Evolutionary conservation across 1,139 yeast genomes (phyloP).

Genomic region (Geotrichum citri-aurantii): DNA sequence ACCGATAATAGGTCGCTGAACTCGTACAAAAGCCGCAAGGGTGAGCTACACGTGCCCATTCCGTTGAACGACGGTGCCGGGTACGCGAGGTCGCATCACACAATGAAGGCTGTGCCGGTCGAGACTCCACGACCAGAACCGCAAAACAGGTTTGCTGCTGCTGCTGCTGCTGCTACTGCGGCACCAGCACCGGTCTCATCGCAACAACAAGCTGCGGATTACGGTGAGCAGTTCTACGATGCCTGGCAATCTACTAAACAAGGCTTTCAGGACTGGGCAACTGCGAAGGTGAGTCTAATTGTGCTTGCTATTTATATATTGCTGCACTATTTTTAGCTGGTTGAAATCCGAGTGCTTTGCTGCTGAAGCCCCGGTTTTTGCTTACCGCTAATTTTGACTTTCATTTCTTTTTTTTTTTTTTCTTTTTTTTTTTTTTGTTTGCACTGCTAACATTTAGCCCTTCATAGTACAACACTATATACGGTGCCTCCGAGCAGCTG

Average conservation of each 20-base stretch:
- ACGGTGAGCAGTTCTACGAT: constrained; percentile 12
- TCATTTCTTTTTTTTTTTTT: not conserved
- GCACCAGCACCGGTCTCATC: not conserved
- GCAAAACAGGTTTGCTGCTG: not conserved
- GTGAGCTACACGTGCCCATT: constrained; percentile 7
- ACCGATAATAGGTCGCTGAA: constrained; percentile 2
- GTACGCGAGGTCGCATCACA: not conserved
- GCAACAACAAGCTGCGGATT: constrained; percentile 1
- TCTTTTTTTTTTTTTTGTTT: not conserved
- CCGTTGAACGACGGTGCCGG: constrained; percentile 6
- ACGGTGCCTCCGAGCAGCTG: not conserved
- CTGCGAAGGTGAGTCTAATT: constrained; percentile 8
- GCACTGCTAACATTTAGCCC: not conserved
- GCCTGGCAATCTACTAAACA: constrained; percentile 12
- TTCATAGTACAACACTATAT: not conserved
- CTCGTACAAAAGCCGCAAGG: constrained; percentile 3
- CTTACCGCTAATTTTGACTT: not conserved
- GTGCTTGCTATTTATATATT: constrained; percentile 7
- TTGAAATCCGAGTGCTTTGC: not conserved
- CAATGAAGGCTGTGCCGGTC: not conserved
- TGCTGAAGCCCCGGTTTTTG: not conserved
- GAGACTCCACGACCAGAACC: not conserved
- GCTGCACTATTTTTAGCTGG: constrained; percentile 10
- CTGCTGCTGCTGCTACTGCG: not conserved
- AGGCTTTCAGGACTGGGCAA: constrained; percentile 9